phyloP scores from a whole-genome alignment of 2,329 filamentous ascomycete species.

The Helminthosporium solani region DNA sequence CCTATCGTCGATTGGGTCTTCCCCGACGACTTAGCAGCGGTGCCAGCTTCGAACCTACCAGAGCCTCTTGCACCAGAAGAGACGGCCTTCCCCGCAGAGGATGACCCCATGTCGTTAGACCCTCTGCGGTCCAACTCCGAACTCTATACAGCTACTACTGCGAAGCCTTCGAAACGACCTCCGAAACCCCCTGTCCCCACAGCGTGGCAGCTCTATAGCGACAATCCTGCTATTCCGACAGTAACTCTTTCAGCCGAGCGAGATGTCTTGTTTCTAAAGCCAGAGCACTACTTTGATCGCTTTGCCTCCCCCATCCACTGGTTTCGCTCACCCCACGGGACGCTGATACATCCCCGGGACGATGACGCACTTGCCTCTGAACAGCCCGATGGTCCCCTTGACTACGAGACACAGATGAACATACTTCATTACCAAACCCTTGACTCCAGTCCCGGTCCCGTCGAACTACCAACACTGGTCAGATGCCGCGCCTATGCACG shows the following conservation, averaged over 20 bases:
- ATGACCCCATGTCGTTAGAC: constrained; percentile 22
- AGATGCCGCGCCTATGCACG: constrained; percentile 40
- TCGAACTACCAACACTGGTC: constrained; percentile 22
- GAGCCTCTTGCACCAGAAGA: constrained; percentile 34
- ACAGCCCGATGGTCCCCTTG: constrained; percentile 27
- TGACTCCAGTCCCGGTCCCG: constrained; percentile 5
- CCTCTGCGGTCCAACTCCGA: constrained; percentile 10
- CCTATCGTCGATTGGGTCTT: constrained; percentile 53
- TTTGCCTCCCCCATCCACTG: constrained; percentile 54
- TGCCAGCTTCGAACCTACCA: constrained; percentile 23
- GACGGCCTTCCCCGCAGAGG: constrained; percentile 31
- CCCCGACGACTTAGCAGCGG: constrained; percentile 32
- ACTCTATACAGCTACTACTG: constrained; percentile 2
- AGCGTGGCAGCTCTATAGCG: constrained; percentile 31
- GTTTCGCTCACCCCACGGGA: constrained; percentile 48
- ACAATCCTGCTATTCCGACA: constrained; percentile 29
- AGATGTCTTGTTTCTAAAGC: constrained; percentile 43
- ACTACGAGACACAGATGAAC: constrained; percentile 32
- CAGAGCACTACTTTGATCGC: constrained; percentile 50
- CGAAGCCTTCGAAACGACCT: constrained; percentile 15
- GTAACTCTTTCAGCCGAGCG: constrained; percentile 37
- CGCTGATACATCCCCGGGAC: constrained; percentile 25
- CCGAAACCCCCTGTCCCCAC: constrained; percentile 20
- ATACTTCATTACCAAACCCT: constrained; percentile 32
- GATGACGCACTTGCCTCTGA: constrained; percentile 30